These are phyloP conservation scores for Lithohypha guttulata DNA, from an alignment of 2,329 filamentous ascomycete species.

Conservation along the genomic window DNA sequence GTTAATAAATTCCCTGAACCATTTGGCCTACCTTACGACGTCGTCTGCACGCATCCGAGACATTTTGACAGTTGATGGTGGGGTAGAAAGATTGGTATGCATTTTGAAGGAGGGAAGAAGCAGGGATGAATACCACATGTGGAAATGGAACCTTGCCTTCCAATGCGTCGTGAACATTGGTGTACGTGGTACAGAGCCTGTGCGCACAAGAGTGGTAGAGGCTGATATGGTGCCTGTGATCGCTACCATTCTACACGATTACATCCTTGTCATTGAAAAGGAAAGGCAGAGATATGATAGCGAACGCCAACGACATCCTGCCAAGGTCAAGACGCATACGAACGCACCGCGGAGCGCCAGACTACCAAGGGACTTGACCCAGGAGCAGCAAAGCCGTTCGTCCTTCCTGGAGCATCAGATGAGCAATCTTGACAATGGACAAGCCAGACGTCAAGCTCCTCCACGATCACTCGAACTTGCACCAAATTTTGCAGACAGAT, in stretches of 20 bases:
- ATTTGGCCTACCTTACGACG: slow-evolving; percentile 94
- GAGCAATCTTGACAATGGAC: slow-evolving; percentile 45
- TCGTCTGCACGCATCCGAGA: slow-evolving; percentile 95
- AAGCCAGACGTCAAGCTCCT: slow-evolving; percentile 65
- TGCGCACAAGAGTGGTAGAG: slow-evolving; percentile 90
- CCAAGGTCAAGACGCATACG: slow-evolving; percentile 13
- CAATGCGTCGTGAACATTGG: slow-evolving; percentile 99
- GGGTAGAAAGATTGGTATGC: slow-evolving; percentile 90
- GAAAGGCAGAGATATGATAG: slow-evolving; percentile 75
- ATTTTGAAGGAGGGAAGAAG: slow-evolving; percentile 95
- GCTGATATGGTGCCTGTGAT: slow-evolving; percentile 99
- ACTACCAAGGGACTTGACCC: slow-evolving; percentile 20
- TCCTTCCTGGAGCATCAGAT: slow-evolving; percentile 41
- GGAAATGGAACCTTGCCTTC: slow-evolving; percentile 99
- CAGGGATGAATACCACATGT: slow-evolving; percentile 99
- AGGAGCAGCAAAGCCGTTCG: slow-evolving; percentile 25
- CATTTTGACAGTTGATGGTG: slow-evolving; percentile 96
- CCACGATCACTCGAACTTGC: slow-evolving; percentile 72
- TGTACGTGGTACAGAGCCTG: slow-evolving; percentile 85
- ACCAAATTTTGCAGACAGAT: slow-evolving; percentile 24
- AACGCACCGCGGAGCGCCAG: slow-evolving; percentile 23
- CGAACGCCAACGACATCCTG: slow-evolving; percentile 45
- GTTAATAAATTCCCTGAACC: slow-evolving; percentile 97
- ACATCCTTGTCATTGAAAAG: slow-evolving; percentile 91
- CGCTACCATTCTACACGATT: slow-evolving; percentile 95